These are phyloP conservation scores for Neofusicoccum cordaticola DNA, from an alignment of 2,329 filamentous ascomycete species.

Conservation along the genomic window DNA sequence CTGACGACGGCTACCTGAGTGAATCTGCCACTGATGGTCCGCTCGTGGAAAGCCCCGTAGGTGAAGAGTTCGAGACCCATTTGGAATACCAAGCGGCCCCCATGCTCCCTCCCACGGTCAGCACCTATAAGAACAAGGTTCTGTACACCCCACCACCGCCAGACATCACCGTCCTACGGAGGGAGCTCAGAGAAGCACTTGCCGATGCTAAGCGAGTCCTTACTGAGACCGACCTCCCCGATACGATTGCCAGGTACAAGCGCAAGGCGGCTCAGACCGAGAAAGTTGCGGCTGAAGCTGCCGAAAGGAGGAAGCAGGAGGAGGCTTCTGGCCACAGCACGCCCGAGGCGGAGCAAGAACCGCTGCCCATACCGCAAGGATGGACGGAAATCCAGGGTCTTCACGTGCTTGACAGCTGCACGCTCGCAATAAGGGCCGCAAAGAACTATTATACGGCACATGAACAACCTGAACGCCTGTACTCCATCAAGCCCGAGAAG, in stretches of 20 bases:
- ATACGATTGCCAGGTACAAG: constrained; percentile 22
- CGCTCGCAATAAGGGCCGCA: constrained; percentile 89
- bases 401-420: constrained; percentile 88
- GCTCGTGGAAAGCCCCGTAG: constrained; percentile 52
- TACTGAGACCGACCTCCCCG: constrained; percentile 52
- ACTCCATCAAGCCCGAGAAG: constrained; percentile 83
- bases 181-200: constrained; percentile 65
- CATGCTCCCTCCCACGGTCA: constrained; percentile 94
- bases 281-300: constrained; percentile 20
- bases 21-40: constrained; percentile 20
- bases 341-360: constrained; percentile 32
- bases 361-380: constrained; percentile 45
- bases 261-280: constrained; percentile 15
- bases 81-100: constrained; percentile 62
- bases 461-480: constrained; percentile 78
- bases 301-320: constrained; percentile 40
- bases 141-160: constrained; percentile 81
- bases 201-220: constrained; percentile 67
- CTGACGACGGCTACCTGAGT: constrained; percentile 28
- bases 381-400: constrained; percentile 89
- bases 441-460: constrained; percentile 97
- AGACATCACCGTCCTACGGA: constrained; percentile 73
- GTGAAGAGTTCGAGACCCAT: constrained; percentile 43
- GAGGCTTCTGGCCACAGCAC: constrained; percentile 13
- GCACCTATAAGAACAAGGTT: constrained; percentile 86